Conservation (phyloP, 768 basidiomycete species). For the Phylloporus arenicola region DNA sequence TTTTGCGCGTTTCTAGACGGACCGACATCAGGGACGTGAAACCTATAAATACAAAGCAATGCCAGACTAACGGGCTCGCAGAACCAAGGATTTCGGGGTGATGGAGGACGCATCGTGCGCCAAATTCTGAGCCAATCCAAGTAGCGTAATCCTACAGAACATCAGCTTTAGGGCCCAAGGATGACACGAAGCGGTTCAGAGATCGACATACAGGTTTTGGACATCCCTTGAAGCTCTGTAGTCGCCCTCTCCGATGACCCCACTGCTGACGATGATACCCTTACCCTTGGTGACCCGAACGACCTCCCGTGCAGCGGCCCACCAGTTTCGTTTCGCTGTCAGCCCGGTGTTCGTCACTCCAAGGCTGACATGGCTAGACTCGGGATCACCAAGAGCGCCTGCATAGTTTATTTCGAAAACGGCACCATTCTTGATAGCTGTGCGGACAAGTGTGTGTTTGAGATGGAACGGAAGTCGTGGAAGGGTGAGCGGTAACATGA, state of each 20-base stretch:
- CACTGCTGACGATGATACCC: slow-evolving; percentile 67
- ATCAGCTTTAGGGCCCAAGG: neutral
- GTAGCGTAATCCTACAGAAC: slow-evolving; percentile 51
- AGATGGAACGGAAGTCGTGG: slow-evolving; percentile 76
- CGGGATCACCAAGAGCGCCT: slow-evolving; percentile 62
- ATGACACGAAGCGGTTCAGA: neutral
- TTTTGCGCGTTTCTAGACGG: slow-evolving; percentile 69
- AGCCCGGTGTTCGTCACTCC: slow-evolving; percentile 50
- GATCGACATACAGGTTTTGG: slow-evolving; percentile 59
- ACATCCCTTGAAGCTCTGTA: slow-evolving; percentile 69
- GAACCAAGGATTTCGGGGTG: slow-evolving; percentile 58
- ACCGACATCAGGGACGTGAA: neutral
- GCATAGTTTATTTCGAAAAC: slow-evolving; percentile 80
- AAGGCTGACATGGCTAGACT: slow-evolving; percentile 38
- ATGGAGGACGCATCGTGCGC: slow-evolving; percentile 60
- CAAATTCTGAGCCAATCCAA: slow-evolving; percentile 64
- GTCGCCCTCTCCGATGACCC: slow-evolving; percentile 55
- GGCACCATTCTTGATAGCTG: slow-evolving; percentile 75
- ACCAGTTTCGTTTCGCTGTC: slow-evolving; percentile 72
- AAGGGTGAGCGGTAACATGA: slow-evolving; percentile 70
- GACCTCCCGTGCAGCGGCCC: slow-evolving; percentile 74
- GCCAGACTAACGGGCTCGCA: slow-evolving; percentile 62
- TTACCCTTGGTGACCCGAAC: slow-evolving; percentile 78
- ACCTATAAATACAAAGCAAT: neutral
- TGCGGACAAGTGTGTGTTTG: slow-evolving; percentile 78